These are phyloP conservation scores for Lachnellula suecica DNA, from an alignment of 2,329 filamentous ascomycete species.

Conservation along the genomic window DNA sequence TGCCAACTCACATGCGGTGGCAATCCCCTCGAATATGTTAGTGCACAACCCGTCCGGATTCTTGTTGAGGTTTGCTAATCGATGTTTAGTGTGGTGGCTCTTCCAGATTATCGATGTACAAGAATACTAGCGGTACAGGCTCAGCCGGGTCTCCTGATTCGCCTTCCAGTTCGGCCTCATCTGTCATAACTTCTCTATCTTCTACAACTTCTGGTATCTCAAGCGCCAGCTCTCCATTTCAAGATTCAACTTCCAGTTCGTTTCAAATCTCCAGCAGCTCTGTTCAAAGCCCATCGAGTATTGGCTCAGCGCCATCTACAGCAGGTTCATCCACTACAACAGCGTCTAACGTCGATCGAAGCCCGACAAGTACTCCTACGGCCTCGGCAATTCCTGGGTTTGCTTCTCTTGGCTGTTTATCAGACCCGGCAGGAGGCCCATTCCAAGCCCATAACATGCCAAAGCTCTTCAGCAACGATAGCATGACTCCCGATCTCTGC, in stretches of 20 bases:
- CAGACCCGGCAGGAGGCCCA: constrained; percentile 22
- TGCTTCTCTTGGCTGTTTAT: constrained; percentile 33
- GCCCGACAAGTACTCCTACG: no score
- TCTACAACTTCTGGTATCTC: constrained; percentile 16
- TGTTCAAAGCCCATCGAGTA: background rate
- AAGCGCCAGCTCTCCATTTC: no score
- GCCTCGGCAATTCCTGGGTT: constrained; percentile 27
- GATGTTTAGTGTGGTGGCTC: no score
- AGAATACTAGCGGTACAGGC: no score
- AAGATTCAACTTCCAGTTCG: no score
- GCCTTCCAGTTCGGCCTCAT: background rate
- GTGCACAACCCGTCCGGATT: no score
- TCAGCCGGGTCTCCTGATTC: no score
- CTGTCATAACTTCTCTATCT: constrained; percentile 2
- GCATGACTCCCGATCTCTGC: constrained; percentile 36
- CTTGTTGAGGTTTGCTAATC: no score
- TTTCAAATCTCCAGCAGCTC: background rate
- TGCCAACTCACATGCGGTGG: no score
- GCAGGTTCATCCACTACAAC: constrained; percentile 5
- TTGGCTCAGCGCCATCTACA: background rate
- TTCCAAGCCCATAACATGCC: constrained; percentile 32
- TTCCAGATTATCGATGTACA: no score
- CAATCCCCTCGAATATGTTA: no score
- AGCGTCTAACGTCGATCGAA: background rate
- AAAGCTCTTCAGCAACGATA: constrained; percentile 32